A percentile compares a stretch with the other conserved stretches of the same genome.
Conservation (phyloP, 768 basidiomycete genomes). For the Sistotremastrum suecicum region DNA sequence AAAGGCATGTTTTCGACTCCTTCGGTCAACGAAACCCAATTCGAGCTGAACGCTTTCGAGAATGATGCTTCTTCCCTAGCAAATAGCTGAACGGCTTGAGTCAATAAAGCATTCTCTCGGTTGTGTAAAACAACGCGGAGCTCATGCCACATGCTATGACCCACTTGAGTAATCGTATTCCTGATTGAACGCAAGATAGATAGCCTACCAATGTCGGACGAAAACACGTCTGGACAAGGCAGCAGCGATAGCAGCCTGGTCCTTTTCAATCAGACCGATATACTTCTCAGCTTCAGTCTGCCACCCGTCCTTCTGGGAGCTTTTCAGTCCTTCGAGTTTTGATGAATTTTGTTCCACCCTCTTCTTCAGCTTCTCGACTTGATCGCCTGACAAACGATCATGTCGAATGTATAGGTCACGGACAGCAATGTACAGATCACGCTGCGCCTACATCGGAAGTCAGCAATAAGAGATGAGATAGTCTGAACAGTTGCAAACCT, state of each 20-base stretch:
- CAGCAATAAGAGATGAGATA: neutral
- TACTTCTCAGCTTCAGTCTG: constrained; percentile 73
- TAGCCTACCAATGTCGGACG: constrained; percentile 66
- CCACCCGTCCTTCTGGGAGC: constrained; percentile 69
- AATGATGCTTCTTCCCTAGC: constrained; percentile 62
- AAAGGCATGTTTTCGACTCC: constrained; percentile 73
- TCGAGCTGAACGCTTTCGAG: constrained; percentile 42
- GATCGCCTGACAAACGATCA: constrained; percentile 79
- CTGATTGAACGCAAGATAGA: neutral
- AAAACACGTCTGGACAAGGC: constrained; percentile 72
- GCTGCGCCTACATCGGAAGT: constrained; percentile 30
- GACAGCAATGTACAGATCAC: constrained; percentile 77
- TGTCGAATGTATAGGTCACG: constrained; percentile 79
- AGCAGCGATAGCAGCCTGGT: constrained; percentile 66
- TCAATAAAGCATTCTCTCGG: constrained; percentile 71
- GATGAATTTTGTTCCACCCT: constrained; percentile 62
- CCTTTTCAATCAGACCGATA: constrained; percentile 61
- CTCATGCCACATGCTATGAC: constrained; percentile 82
- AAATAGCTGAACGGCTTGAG: constrained; percentile 57
- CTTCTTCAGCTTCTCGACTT: constrained; percentile 78
- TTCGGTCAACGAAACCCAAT: constrained; percentile 64
- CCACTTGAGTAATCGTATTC: neutral
- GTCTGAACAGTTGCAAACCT: constrained; percentile 28
- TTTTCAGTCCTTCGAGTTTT: constrained; percentile 64
- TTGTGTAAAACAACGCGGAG: constrained; percentile 87